Conservation (phyloP, 306 rosid species). For the Cucumis melo region DNA sequence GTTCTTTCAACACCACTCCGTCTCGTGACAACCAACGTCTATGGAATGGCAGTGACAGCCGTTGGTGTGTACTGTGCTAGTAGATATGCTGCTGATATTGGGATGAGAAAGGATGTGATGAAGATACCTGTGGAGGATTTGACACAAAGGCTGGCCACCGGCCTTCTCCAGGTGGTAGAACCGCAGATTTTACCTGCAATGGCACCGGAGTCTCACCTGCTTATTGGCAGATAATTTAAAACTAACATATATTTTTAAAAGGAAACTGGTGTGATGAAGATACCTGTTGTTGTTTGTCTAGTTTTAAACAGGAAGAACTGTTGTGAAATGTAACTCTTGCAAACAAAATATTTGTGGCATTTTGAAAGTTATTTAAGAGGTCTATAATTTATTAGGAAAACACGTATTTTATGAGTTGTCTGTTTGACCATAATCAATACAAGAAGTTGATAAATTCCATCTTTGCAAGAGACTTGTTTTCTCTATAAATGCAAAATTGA, state of each 20-base stretch:
- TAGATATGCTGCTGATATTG: conserved; percentile 71
- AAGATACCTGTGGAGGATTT: conserved; percentile 68
- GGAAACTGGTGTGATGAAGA: too few species aligned
- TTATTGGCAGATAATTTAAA: conserved; percentile 15
- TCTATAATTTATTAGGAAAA: too few species aligned
- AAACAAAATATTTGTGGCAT: background rate
- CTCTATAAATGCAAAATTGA: too few species aligned
- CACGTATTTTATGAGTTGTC: too few species aligned
- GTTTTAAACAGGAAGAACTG: background rate
- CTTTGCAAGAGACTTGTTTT: too few species aligned
- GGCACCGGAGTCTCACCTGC: conserved; percentile 19
- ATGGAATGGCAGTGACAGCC: conserved; percentile 67
- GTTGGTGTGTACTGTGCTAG: conserved; percentile 71
- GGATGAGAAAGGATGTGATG: conserved; percentile 65
- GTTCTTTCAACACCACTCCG: conserved; percentile 58
- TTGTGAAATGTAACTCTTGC: background rate
- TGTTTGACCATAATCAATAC: too few species aligned
- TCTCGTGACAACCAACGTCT: conserved; percentile 50
- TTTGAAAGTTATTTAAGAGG: too few species aligned
- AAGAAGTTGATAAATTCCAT: too few species aligned
- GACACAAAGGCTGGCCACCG: conserved; percentile 41
- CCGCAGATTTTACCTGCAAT: background rate
- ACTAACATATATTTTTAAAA: background rate
- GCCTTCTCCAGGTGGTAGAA: conserved; percentile 43
- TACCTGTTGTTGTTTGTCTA: background rate